Base-by-base conservation (phyloP, 164 flowering plant genomes). In the Piper longum region DNA sequence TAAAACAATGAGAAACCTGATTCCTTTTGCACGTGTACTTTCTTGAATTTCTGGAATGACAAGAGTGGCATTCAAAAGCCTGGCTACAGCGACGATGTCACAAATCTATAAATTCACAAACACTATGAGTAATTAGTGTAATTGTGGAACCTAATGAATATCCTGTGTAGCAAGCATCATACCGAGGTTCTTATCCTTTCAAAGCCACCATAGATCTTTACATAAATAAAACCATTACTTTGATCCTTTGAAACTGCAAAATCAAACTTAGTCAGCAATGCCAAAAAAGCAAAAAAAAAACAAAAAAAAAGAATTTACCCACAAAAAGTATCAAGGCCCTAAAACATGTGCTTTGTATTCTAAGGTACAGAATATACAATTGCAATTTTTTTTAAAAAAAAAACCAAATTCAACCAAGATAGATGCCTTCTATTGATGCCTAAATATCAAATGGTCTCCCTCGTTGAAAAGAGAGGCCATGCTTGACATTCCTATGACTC, bases 41-140 rank as follows among this genome's bases (percentile, higher is more conserved):
- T 84, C 83, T 84, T 93, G 96, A 73, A 93, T 79, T 81, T 93
- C 99, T 61, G 99, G 99, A 77, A 90, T 76, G 72, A 93, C 86
- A 74, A 93, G 89, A 65, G 98, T 93, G 62, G 97, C 98, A 80
- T 93, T 93, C 67, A 93, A 81, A 77, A 93, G 95, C 84, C 97
- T 83, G 73, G 98, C 75, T 75, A 93, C 73, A 71, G 87, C 67
- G 66, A 93, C 99, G 76, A 90, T 86, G 82, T 93, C 99, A 80
- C 88, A 82, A 60, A 93, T 90, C 99, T 93, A 85, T 75, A 73
- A 79, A 75, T 76, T 75, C 64, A 71, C 67, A 71, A 80, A 69
- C 62, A 79, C 78, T 75, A 86, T 64, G 56, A 79, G 70, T 71
- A 57, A 66, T 63, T 65, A 56, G 61, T 17, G 69, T n/a, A 51